These are phyloP conservation scores for Thraustotheca clavata DNA, from an alignment of 352 stramenopile species.

Conservation along the genomic window DNA sequence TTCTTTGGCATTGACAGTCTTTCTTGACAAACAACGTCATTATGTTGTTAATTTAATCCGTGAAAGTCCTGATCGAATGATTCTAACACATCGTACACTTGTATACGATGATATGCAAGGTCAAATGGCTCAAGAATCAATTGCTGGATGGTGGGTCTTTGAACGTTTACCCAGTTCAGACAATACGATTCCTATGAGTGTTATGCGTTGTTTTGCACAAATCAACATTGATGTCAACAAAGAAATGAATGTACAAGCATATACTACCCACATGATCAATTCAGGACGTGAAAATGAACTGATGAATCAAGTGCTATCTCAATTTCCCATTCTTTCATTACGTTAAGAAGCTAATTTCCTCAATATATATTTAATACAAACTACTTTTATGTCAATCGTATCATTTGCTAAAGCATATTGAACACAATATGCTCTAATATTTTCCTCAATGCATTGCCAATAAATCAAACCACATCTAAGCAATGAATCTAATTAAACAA, in stretches of 20 bases:
- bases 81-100: constrained; percentile 6
- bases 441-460: too few species aligned
- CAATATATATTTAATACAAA: too few species aligned
- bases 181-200: neutral
- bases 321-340: neutral
- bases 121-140: neutral
- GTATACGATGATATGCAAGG: constrained; percentile 4
- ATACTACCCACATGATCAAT: neutral
- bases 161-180: neutral
- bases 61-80: neutral
- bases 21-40: neutral
- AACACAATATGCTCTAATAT: too few species aligned
- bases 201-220: neutral
- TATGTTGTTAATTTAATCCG: neutral
- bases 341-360: too few species aligned
- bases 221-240: neutral
- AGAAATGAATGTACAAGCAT: neutral
- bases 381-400: too few species aligned
- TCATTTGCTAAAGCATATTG: too few species aligned
- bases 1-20: neutral
- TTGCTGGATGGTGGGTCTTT: neutral
- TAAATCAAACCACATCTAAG: too few species aligned
- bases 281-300: neutral
- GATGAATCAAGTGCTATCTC: neutral
- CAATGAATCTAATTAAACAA: too few species aligned